Evolutionary conservation across 2,329 filamentous ascomycete species (phyloP).

Genomic region (Aspergillus fructus): DNA sequence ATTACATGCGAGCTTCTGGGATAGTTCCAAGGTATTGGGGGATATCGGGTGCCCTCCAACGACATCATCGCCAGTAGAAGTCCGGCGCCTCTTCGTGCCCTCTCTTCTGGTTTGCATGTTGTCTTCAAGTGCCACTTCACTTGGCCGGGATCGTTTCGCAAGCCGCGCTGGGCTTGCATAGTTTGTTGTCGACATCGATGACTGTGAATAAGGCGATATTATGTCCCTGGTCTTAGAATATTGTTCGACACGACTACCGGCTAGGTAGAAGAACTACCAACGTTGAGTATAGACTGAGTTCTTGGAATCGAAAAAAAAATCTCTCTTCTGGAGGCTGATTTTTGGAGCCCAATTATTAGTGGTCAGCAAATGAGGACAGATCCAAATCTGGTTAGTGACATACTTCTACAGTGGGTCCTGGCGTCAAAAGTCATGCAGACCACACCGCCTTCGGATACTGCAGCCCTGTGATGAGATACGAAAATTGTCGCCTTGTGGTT

Average conservation of each 20-base stretch:
- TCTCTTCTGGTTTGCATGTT: conserved; percentile 25
- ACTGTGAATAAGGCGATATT: not conserved
- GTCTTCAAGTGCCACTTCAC: conserved; percentile 27
- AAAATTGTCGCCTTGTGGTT: not conserved
- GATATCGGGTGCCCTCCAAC: conserved; percentile 20
- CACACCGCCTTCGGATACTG: not conserved
- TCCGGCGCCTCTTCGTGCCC: conserved; percentile 31
- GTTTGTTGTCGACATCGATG: conserved; percentile 18
- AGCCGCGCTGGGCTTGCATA: conserved; percentile 20
- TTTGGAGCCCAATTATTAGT: conserved; percentile 1
- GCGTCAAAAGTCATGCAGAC: not conserved
- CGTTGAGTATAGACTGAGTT: not conserved
- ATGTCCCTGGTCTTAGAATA: not conserved
- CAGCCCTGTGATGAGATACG: not conserved
- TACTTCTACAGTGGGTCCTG: not conserved
- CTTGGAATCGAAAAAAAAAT: conserved; percentile 5
- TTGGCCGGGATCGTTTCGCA: conserved; percentile 32
- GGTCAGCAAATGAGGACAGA: not conserved
- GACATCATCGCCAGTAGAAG: conserved; percentile 22
- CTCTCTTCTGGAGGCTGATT: not conserved
- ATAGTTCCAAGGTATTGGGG: not conserved
- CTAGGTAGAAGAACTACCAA: not conserved
- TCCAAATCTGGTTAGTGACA: not conserved
- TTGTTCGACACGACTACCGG: not conserved
- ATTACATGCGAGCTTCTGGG: not conserved